A percentile compares a stretch with the other conserved stretches of the same genome.
Conservation (phyloP, 2,329 filamentous ascomycete genomes). For the Colletotrichum sublineola region DNA sequence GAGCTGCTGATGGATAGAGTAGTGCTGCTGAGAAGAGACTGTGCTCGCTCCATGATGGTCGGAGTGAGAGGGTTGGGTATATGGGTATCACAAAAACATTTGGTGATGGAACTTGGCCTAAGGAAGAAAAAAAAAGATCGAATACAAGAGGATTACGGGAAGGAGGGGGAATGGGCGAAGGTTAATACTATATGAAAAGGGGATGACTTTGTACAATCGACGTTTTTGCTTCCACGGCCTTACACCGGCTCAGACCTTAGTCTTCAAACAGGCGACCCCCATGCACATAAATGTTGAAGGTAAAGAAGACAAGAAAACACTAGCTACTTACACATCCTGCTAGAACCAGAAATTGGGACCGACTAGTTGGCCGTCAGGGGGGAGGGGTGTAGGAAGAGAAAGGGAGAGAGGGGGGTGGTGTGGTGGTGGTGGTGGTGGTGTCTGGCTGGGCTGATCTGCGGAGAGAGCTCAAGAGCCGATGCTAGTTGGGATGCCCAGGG, state of each 20-base stretch:
- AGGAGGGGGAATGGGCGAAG: slow-evolving; percentile 22
- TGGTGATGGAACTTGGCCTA: slow-evolving; percentile 29
- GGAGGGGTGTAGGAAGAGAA: background rate
- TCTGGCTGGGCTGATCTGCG: slow-evolving; percentile 38
- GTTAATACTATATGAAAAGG: slow-evolving; percentile 38
- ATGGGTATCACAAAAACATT: slow-evolving; percentile 42
- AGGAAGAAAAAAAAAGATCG: slow-evolving; percentile 7
- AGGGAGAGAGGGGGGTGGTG: background rate
- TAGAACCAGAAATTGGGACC: slow-evolving; percentile 41
- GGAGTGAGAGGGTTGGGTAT: slow-evolving; percentile 40
- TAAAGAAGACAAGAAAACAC: slow-evolving; percentile 38
- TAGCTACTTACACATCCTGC: slow-evolving; percentile 38
- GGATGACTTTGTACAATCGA: slow-evolving; percentile 26
- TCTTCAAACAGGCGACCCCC: slow-evolving; percentile 36
- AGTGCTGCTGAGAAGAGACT: slow-evolving; percentile 42
- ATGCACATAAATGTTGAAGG: slow-evolving; percentile 33
- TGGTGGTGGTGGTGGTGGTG: background rate
- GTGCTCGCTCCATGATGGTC: slow-evolving; percentile 42
- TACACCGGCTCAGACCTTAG: slow-evolving; percentile 39
- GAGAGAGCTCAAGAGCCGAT: slow-evolving; percentile 25
- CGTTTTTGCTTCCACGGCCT: slow-evolving; percentile 32
- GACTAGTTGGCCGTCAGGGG: slow-evolving; percentile 21
- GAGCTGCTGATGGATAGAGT: slow-evolving; percentile 41
- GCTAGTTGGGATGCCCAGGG: slow-evolving; percentile 40
- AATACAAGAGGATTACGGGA: slow-evolving; percentile 1